Evolutionary conservation across 148 eudicot genomes (phyloP).

Genomic region (Rhododendron simsii): DNA sequence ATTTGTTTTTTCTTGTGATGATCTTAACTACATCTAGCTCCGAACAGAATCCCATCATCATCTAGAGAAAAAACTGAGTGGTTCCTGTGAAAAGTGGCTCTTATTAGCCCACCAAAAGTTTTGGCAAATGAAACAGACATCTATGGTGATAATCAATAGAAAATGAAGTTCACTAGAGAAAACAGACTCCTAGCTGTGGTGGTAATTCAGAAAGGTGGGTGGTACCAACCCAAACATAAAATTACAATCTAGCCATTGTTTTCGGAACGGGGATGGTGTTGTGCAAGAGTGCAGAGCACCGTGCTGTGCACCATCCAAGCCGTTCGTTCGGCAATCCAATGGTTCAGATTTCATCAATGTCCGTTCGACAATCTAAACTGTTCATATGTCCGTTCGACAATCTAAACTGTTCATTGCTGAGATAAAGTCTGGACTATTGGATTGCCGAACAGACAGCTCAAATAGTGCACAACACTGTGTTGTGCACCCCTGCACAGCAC

Average conservation of each 20-base stretch:
- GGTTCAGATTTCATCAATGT: too few species aligned
- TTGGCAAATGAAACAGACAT: conserved; percentile 7
- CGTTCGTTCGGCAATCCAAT: too few species aligned
- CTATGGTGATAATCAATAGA: not conserved
- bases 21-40: not conserved
- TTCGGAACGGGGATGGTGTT: not conserved
- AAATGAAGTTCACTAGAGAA: not conserved
- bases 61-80: not conserved
- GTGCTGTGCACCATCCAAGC: too few species aligned
- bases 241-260: not conserved
- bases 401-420: too few species aligned
- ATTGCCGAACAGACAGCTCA: too few species aligned
- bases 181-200: not conserved
- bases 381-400: too few species aligned
- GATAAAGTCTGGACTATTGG: too few species aligned
- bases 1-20: too few species aligned
- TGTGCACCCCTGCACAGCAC: too few species aligned
- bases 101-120: not conserved
- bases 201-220: not conserved
- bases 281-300: too few species aligned
- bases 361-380: too few species aligned
- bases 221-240: not conserved
- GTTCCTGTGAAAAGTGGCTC: not conserved
- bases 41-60: not conserved
- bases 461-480: too few species aligned